These are phyloP conservation scores for Citrus medica DNA, from an alignment of 345 rosid species.

Conservation along the genomic window DNA sequence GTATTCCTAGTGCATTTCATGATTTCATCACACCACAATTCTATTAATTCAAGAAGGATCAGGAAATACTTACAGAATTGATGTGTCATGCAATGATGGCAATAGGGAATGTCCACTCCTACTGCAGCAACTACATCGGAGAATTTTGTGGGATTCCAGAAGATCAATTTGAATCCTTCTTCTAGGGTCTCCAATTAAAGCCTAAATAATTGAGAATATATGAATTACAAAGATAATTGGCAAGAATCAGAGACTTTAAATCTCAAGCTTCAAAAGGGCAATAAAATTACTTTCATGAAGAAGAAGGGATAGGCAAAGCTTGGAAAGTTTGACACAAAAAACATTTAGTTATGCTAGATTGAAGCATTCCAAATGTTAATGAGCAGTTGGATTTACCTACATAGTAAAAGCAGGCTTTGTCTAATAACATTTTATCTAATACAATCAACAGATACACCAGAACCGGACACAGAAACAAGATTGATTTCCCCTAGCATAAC, in stretches of 20 bases:
- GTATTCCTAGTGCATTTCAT: neutral
- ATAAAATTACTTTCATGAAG: neutral
- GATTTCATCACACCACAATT: neutral
- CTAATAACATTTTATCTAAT: neutral
- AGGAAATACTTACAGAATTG: conserved; percentile 67
- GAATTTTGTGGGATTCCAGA: conserved; percentile 57
- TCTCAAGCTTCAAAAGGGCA: conserved; percentile 1
- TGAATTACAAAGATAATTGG: neutral
- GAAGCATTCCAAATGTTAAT: neutral
- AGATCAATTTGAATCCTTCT: conserved; percentile 87
- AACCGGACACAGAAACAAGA: neutral
- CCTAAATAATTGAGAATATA: conserved; percentile 32
- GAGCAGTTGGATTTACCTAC: neutral
- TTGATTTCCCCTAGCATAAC: neutral
- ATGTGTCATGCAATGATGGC: conserved; percentile 83
- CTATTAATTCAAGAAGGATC: neutral
- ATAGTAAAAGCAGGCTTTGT: neutral
- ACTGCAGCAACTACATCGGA: conserved; percentile 71
- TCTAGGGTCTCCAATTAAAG: conserved; percentile 89
- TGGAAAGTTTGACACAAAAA: neutral
- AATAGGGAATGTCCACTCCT: conserved; percentile 33
- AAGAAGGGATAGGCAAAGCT: neutral
- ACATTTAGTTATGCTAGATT: neutral
- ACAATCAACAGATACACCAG: neutral
- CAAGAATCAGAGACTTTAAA: neutral